Base-by-base conservation (phyloP, 306 rosid genomes). In the Quercus alba region DNA sequence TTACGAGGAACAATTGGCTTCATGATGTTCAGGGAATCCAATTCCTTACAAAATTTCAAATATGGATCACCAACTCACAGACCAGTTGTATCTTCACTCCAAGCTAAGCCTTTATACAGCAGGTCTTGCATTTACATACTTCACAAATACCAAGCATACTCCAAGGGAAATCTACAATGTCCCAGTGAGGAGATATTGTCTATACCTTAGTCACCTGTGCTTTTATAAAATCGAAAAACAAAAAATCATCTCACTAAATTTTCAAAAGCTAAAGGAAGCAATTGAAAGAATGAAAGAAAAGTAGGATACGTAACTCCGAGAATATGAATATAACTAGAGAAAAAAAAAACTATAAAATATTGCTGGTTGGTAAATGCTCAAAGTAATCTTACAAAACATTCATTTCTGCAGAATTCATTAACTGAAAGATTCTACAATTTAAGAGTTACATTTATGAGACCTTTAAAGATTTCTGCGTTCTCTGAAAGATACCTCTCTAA, bases 161-260 rank as follows among this genome's bases (percentile, higher is more conserved):
- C 94, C 99, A 94, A 76, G 99, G 99, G 7, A 95, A 97, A 33
- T 91, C 95, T 3, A 93, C 97, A 20, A 83, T 51, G 62, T 94
- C 90, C 84, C 81, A 82, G 1, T 91, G 99, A 76, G 99, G 97
- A 85, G 94, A 77, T 76, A 91, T 18, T 44, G 97, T 94, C 79
- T 89, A 75, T 6, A 94, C 33, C 89, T 94, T 94, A 26, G 91
- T 87, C 71, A 86, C 98, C 97, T 90, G 89, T 78, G 67, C 70
- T 46, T 64, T 81, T 26, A 56, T 7, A 67, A 63, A 21, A 41
- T 21, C 56, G 38, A 51, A 74, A 58, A 46, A 6, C 72, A 57
- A 28, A 13, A 14, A 6, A 31, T 31, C 8, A n/a, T 20, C 13
- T 17, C n/a, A n/a, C 31, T 7, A 25, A 72, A 41, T 10, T 79